Percentiles rank a stretch among this genome's conserved stretches.
Conservation (phyloP, 148 eudicot species). For the Rhododendron mucronatum region DNA sequence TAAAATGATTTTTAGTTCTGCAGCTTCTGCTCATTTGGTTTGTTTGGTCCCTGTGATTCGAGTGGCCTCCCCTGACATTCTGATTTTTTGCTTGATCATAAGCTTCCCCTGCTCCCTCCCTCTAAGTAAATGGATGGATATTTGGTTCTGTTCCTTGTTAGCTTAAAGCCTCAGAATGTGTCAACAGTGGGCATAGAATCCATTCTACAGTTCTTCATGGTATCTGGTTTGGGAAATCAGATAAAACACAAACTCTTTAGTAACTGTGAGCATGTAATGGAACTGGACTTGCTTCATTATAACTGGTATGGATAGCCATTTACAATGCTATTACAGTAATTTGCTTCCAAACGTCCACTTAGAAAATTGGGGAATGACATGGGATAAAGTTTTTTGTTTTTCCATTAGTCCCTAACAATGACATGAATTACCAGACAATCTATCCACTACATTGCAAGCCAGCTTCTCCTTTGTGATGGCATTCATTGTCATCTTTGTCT, state of each 20-base stretch:
- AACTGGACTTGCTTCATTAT: not conserved
- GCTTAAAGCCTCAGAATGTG: not conserved
- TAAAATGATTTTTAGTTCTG: not conserved
- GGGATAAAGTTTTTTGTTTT: not conserved
- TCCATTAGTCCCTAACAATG: not conserved
- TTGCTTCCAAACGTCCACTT: not conserved
- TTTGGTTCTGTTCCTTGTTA: not conserved
- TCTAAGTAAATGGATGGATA: not conserved
- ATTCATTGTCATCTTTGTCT: not conserved
- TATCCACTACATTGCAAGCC: not conserved
- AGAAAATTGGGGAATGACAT: not conserved
- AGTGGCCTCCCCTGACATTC: not conserved
- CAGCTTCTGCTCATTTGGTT: not conserved
- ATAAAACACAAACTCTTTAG: no score
- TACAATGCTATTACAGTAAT: not conserved
- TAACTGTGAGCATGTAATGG: not conserved
- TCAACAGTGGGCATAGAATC: not conserved
- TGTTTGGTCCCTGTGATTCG: not conserved
- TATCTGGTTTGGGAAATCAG: not conserved
- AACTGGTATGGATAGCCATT: not conserved
- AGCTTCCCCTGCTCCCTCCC: not conserved
- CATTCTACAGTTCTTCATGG: not conserved
- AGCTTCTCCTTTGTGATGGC: not conserved
- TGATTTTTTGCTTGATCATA: not conserved
- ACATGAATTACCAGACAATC: not conserved